Evolutionary conservation across 1,284 basidiomycete species (phyloP).

Genomic region (Cutaneotrichosporon spelunceum): DNA sequence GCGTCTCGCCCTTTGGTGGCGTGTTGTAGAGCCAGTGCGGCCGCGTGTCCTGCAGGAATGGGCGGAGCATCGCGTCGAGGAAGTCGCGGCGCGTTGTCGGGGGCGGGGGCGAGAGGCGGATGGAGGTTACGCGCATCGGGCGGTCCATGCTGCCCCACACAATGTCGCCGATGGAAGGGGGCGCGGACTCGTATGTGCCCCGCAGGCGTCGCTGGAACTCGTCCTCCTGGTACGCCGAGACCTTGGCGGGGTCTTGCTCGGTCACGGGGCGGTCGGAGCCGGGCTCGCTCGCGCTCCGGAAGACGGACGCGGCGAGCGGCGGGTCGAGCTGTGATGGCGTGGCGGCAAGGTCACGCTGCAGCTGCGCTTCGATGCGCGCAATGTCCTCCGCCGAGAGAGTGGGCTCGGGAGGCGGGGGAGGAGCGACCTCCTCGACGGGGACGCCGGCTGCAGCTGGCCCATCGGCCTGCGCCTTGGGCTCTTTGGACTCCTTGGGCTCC

Average conservation of each 20-base stretch:
- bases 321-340: conserved; percentile 12
- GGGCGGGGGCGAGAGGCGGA: conserved; percentile 73
- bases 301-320: conserved; percentile 21
- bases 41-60: conserved; percentile 55
- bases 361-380: conserved; percentile 37
- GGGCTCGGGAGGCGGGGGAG: conserved; percentile 25
- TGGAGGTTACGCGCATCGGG: conserved; percentile 64
- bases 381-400: conserved; percentile 38
- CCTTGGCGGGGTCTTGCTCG: conserved; percentile 53
- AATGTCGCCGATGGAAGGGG: conserved; percentile 65
- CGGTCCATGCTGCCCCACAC: conserved; percentile 64
- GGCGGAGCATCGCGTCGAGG: conserved; percentile 71
- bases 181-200: conserved; percentile 73
- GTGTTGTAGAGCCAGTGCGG: conserved; percentile 41
- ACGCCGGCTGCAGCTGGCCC: neutral
- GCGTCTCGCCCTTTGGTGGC: conserved; percentile 50
- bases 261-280: conserved; percentile 16
- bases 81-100: conserved; percentile 70
- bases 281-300: conserved; percentile 20
- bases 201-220: conserved; percentile 64
- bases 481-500: neutral
- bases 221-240: conserved; percentile 66
- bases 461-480: neutral
- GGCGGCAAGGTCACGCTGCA: conserved; percentile 18
- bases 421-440: conserved; percentile 19